Percentiles rank a stretch among this genome's conserved stretches.
Evolutionary conservation across 176 grass and related monocot genomes (phyloP).

Genomic region (Oryza nivara): DNA sequence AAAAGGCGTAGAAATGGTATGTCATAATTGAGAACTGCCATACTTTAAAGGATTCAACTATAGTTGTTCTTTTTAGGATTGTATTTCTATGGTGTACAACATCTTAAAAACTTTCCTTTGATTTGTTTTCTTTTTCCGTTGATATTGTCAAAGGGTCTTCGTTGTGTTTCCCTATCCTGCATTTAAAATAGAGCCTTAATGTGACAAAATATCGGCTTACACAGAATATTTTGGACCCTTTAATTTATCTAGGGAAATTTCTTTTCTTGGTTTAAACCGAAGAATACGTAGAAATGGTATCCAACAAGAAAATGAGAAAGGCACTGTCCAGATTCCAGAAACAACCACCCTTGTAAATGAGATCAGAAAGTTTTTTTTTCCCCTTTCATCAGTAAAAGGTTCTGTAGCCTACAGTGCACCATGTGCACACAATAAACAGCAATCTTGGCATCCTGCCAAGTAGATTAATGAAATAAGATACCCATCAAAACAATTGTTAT

Average conservation of each 20-base stretch:
- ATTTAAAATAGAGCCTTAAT: too few species aligned
- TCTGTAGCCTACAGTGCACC: not conserved
- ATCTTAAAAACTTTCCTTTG: too few species aligned
- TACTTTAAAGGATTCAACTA: too few species aligned
- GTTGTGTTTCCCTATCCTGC: too few species aligned
- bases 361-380: not conserved
- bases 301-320: not conserved
- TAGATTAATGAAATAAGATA: not conserved
- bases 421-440: not conserved
- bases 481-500: constrained; percentile 14
- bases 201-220: too few species aligned
- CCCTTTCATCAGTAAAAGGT: not conserved
- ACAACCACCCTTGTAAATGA: not conserved
- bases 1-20: not conserved
- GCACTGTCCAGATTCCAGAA: not conserved
- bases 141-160: too few species aligned
- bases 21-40: not conserved
- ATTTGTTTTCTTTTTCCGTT: too few species aligned
- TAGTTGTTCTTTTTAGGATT: too few species aligned
- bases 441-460: not conserved
- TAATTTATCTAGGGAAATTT: not conserved
- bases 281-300: not conserved
- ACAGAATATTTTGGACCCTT: not conserved
- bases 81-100: too few species aligned
- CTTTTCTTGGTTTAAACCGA: not conserved